Evolutionary conservation across 1,284 basidiomycete species (phyloP), one percentile per base, ranked within the genome.

Genomic region (Cutaneotrichosporon sp.): DNA sequence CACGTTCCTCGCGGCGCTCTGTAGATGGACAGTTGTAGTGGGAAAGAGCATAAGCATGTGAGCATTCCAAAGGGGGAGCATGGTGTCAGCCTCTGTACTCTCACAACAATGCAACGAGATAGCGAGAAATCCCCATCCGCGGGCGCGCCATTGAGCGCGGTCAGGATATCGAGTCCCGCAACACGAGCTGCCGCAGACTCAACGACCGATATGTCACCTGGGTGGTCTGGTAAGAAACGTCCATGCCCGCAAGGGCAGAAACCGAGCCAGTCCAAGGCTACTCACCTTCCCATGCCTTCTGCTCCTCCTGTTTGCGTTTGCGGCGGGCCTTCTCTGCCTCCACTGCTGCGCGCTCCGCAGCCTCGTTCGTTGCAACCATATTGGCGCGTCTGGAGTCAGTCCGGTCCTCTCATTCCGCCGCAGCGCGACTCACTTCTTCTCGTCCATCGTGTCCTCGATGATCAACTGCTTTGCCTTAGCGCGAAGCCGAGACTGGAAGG

Each of bases 401-500:
- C 34, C 16, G 32, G 6, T 29, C 2, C 4, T 5, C 1, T 19
- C 16, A n/a, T 7, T 5, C 14, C 9, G 29, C 29, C 14, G 14
- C 29, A 14, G 14, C 16, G n/a, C 9, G 25, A 60, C 74, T 59
- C 51, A 76, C 76, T 75, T 63, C 51, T 78, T 57, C 53, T 75
- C 64, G n/a, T 76, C 68, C 26, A 81, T 62, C 63, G 80, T 79
- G 44, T 81, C 80, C 56, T 81, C 79, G n/a, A 81, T 72, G 58
- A 81, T 67, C 19, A 81, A 67, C 57, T 80, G 77, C 59, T 79
- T 77, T 5, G 78, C 76, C 53, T 78, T 77, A 19, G 63, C 61
- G 49, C 76, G 66, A 29, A 81, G 68, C 43, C 78, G 77, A 17
- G 67, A 62, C 54, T 79, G 76, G 26, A 74, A 70, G 1, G 74